phyloP scores from a whole-genome alignment of 1,284 basidiomycete species.

The Pseudozyma pruni region DNA sequence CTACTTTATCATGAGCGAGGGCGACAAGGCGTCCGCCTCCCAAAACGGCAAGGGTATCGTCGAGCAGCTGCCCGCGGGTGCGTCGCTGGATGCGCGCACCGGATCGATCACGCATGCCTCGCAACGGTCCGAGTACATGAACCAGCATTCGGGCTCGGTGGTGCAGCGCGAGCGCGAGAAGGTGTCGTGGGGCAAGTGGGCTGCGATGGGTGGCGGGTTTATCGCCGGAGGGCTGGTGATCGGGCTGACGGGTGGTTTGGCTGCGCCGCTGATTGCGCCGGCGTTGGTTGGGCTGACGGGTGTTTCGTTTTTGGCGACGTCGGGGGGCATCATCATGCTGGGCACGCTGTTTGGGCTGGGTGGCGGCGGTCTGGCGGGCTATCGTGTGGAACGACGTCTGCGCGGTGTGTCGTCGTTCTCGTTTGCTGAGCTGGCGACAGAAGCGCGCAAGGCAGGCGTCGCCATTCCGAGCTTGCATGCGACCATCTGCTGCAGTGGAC shows the following conservation, averaged over 20 bases:
- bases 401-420: conserved; percentile 49
- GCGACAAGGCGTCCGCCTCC: conserved; percentile 39
- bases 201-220: conserved; percentile 56
- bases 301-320: conserved; percentile 55
- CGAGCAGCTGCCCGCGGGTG: conserved; percentile 37
- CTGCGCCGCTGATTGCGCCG: conserved; percentile 59
- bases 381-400: conserved; percentile 54
- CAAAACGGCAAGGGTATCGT: conserved; percentile 53
- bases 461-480: conserved; percentile 60
- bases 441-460: conserved; percentile 46
- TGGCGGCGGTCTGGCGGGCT: conserved; percentile 62
- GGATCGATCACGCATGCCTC: conserved; percentile 34
- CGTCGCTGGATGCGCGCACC: conserved; percentile 39
- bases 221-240: conserved; percentile 57
- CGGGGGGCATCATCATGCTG: conserved; percentile 60
- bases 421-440: conserved; percentile 48
- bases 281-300: conserved; percentile 60
- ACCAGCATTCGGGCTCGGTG: conserved; percentile 44
- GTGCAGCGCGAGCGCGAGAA: conserved; percentile 54
- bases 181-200: conserved; percentile 57
- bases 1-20: conserved; percentile 59
- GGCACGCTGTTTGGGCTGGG: conserved; percentile 61
- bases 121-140: conserved; percentile 59
- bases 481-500: conserved; percentile 57
- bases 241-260: conserved; percentile 59